These are phyloP conservation scores for Nicotiana attenuata DNA, from an alignment of 257 asterid genomes.

Conservation along the genomic window DNA sequence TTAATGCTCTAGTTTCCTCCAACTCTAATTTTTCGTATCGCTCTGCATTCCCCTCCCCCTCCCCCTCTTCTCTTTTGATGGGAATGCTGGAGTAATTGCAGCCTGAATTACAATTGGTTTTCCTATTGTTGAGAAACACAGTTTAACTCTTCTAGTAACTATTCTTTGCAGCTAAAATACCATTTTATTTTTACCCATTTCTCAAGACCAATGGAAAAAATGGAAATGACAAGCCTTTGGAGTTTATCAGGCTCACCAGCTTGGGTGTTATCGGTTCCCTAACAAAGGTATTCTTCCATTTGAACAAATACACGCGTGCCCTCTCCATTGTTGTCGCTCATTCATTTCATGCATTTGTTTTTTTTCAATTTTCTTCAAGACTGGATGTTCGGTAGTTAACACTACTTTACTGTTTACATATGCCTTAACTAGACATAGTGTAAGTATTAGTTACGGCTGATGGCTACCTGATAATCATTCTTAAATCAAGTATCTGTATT, in stretches of 20 bases:
- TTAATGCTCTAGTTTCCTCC: not conserved
- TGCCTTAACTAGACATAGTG: not conserved
- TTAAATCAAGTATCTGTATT: no score
- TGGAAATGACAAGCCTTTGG: not conserved
- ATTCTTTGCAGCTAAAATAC: conserved; percentile 12
- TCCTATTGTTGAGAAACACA: not conserved
- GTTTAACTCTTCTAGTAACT: not conserved
- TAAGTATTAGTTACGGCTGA: not conserved
- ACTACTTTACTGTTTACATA: not conserved
- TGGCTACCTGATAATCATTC: no score
- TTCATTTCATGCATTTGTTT: not conserved
- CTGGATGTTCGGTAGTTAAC: not conserved
- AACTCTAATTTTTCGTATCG: not conserved
- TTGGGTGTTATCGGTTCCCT: conserved; percentile 15
- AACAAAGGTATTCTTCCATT: not conserved
- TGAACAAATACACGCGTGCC: no score
- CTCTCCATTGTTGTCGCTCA: not conserved
- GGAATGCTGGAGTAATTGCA: no score
- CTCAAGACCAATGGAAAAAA: not conserved
- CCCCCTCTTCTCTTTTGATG: no score
- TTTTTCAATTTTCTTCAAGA: not conserved
- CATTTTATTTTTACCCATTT: conserved; percentile 12
- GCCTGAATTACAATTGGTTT: no score
- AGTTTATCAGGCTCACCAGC: conserved; percentile 3
- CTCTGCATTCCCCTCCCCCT: no score